Conservation (phyloP, 1,284 basidiomycete species). For the Ustilago tritici region DNA sequence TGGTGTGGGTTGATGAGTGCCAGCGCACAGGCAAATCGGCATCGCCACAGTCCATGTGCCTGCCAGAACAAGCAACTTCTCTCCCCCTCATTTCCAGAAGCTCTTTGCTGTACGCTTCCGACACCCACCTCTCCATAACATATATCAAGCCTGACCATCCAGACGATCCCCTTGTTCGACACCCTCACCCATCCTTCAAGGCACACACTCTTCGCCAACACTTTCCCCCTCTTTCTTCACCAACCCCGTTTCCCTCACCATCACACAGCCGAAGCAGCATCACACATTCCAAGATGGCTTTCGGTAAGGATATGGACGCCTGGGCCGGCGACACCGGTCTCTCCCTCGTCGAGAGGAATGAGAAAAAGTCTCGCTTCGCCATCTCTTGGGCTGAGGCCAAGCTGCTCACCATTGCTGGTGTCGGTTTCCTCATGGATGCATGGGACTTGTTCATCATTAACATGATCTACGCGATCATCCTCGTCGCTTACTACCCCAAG, state of each 20-base stretch:
- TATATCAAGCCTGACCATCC: slow-evolving; percentile 31
- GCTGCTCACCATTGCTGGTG: slow-evolving; percentile 65
- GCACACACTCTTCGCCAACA: slow-evolving; percentile 9
- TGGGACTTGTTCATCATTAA: slow-evolving; percentile 68
- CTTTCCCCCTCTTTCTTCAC: neutral
- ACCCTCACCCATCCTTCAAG: slow-evolving; percentile 11
- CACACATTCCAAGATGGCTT: slow-evolving; percentile 48
- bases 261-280: slow-evolving; percentile 9
- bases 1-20: neutral
- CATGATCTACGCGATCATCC: slow-evolving; percentile 65
- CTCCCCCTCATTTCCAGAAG: neutral
- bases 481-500: slow-evolving; percentile 59
- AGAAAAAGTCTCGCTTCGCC: slow-evolving; percentile 53
- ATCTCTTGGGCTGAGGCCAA: slow-evolving; percentile 64
- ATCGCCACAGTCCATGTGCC: neutral
- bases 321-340: slow-evolving; percentile 59
- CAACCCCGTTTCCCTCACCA: slow-evolving; percentile 2
- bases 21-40: neutral
- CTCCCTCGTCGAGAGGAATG: slow-evolving; percentile 58
- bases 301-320: slow-evolving; percentile 63
- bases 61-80: slow-evolving; percentile 1
- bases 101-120: slow-evolving; percentile 1
- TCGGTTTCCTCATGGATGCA: slow-evolving; percentile 67
- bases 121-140: slow-evolving; percentile 11
- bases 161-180: neutral